These are phyloP conservation scores for Sclerotinia nivalis DNA, from an alignment of 2,329 filamentous ascomycete genomes.

Conservation along the genomic window DNA sequence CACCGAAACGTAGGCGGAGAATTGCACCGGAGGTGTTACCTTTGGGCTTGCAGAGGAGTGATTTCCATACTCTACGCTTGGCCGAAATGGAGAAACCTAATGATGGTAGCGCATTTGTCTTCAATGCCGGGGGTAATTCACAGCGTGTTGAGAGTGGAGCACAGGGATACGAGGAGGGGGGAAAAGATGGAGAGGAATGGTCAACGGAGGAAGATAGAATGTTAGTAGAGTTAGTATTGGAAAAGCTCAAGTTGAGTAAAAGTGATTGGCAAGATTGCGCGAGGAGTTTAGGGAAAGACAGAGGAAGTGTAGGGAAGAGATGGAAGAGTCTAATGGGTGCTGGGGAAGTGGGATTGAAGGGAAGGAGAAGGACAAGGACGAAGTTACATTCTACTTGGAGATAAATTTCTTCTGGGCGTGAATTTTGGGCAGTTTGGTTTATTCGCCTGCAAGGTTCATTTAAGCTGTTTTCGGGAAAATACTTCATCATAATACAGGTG, in stretches of 20 bases:
- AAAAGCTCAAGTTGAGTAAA: constrained; percentile 65
- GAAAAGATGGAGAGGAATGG: constrained; percentile 48
- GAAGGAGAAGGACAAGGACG: constrained; percentile 44
- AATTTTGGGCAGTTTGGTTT: not conserved
- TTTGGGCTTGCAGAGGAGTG: constrained; percentile 57
- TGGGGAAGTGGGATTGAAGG: constrained; percentile 61
- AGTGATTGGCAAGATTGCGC: constrained; percentile 69
- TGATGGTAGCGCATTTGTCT: constrained; percentile 1
- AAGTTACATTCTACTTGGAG: constrained; percentile 59
- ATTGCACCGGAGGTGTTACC: constrained; percentile 62
- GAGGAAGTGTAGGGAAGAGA: constrained; percentile 55
- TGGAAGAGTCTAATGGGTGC: constrained; percentile 64
- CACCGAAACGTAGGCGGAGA: constrained; percentile 58
- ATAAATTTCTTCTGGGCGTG: constrained; percentile 34
- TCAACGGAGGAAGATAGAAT: constrained; percentile 64
- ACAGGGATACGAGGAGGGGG: constrained; percentile 31
- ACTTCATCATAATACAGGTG: constrained; percentile 3
- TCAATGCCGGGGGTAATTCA: not conserved
- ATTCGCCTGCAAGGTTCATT: not conserved
- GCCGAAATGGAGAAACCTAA: constrained; percentile 26
- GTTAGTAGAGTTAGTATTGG: constrained; percentile 66
- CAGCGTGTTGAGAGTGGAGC: constrained; percentile 18
- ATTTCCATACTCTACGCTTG: constrained; percentile 56
- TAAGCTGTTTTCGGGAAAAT: not conserved
- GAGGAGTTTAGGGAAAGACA: constrained; percentile 61